Evolutionary conservation across 2,329 filamentous ascomycete species (phyloP).

Genomic region (Venturia aucupariae): DNA sequence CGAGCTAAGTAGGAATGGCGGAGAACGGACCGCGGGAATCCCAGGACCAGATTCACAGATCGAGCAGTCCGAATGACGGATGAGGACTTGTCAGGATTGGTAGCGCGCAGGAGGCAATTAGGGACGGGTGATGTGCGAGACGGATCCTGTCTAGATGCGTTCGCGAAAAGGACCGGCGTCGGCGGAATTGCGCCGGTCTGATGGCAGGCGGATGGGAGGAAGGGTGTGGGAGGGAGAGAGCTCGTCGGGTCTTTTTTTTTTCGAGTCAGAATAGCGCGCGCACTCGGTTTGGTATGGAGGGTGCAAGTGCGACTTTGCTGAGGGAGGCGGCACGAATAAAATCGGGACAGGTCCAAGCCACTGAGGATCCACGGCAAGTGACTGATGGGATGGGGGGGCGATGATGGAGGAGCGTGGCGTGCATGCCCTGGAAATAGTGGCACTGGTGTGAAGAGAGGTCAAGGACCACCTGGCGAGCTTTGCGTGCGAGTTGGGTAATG

Average conservation of each 20-base stretch:
- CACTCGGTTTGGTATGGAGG: neutral
- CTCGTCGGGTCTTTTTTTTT: neutral
- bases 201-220: constrained; percentile 14
- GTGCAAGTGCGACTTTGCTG: constrained; percentile 6
- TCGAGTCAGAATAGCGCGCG: constrained; percentile 10
- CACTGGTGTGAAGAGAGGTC: constrained; percentile 2
- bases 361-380: constrained; percentile 17
- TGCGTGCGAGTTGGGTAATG: constrained; percentile 9
- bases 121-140: constrained; percentile 41
- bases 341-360: constrained; percentile 1
- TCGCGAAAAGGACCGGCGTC: constrained; percentile 25
- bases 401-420: constrained; percentile 25
- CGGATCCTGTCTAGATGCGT: constrained; percentile 27
- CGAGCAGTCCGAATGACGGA: constrained; percentile 22
- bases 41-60: constrained; percentile 17
- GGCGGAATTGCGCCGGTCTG: constrained; percentile 31
- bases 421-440: constrained; percentile 29
- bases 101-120: constrained; percentile 29
- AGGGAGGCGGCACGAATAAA: neutral
- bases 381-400: constrained; percentile 20
- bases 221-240: constrained; percentile 13
- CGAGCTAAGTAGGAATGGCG: constrained; percentile 17
- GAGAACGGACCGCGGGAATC: constrained; percentile 18
- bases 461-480: neutral
- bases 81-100: constrained; percentile 24